These are phyloP conservation scores for Polytolypa hystricis DNA, from an alignment of 2,329 filamentous ascomycete species.

Conservation along the genomic window DNA sequence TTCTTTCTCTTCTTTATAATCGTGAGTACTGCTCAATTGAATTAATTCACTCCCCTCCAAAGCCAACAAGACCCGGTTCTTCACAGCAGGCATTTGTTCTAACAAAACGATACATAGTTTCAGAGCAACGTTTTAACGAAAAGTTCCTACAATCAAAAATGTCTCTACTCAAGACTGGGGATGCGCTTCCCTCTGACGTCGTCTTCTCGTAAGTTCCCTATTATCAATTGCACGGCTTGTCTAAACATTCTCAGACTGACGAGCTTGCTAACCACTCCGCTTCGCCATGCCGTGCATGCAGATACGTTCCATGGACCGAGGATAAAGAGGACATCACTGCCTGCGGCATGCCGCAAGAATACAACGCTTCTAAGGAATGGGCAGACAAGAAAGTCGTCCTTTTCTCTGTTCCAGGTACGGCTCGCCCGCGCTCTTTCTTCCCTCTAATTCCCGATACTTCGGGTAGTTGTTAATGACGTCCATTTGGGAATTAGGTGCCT, in stretches of 20 bases:
- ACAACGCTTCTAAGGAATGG: conserved; percentile 68
- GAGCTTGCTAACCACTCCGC: conserved; percentile 3
- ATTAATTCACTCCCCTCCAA: no score
- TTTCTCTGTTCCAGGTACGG: conserved; percentile 53
- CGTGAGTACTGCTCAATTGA: no score
- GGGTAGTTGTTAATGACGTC: no score
- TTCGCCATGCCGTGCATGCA: conserved; percentile 24
- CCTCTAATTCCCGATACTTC: no score
- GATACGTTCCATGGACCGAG: conserved; percentile 65
- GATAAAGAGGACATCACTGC: conserved; percentile 58
- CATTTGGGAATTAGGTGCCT: conserved; percentile 52
- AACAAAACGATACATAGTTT: no score
- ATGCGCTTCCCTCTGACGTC: conserved; percentile 70
- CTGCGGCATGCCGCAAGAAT: conserved; percentile 68
- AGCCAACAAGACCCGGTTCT: no score
- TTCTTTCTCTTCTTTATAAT: no score
- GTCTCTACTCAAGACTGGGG: conserved; percentile 65
- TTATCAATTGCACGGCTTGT: neutral
- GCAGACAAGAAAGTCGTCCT: conserved; percentile 60
- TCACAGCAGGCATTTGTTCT: no score
- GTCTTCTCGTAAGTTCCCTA: conserved; percentile 54
- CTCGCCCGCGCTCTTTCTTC: neutral
- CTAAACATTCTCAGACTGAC: no score
- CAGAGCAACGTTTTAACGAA: neutral
- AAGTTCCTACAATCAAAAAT: no score